phyloP scores from a whole-genome alignment of 305 asterid species.

The Fraxinus paxiana region DNA sequence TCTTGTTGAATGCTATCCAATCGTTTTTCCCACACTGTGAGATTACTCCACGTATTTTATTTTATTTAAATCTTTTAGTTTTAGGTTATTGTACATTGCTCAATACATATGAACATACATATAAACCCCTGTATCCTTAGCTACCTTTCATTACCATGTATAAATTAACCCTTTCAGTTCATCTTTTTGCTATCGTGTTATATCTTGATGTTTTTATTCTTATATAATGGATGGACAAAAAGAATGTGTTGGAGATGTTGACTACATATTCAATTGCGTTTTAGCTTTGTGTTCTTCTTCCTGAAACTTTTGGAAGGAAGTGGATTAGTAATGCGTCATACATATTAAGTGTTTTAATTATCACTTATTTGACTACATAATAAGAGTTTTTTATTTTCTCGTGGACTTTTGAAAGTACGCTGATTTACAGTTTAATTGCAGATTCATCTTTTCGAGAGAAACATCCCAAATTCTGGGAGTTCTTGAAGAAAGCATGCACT shows the following conservation, averaged over 20 bases:
- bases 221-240: constrained; percentile 5
- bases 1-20: constrained; percentile 72
- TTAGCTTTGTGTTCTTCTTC: neutral
- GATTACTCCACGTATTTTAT: constrained; percentile 33
- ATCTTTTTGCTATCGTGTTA: neutral
- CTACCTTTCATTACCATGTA: constrained; percentile 10
- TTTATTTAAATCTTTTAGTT: constrained; percentile 1
- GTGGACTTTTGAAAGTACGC: constrained; percentile 23
- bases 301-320: neutral
- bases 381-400: constrained; percentile 12
- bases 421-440: constrained; percentile 46
- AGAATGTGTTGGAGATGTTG: neutral
- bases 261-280: neutral
- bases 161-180: constrained; percentile 7
- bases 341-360: neutral
- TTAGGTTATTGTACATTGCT: neutral
- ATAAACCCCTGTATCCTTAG: neutral
- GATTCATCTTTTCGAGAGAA: constrained; percentile 72
- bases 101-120: neutral
- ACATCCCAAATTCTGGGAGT: constrained; percentile 68
- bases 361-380: constrained; percentile 14
- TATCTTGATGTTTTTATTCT: constrained; percentile 4
- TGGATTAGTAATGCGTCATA: neutral
- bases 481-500: constrained; percentile 71
- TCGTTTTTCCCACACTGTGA: constrained; percentile 75